These are phyloP conservation scores for Teratosphaeria epicoccoides DNA, from an alignment of 2,329 filamentous ascomycete genomes.

Conservation along the genomic window DNA sequence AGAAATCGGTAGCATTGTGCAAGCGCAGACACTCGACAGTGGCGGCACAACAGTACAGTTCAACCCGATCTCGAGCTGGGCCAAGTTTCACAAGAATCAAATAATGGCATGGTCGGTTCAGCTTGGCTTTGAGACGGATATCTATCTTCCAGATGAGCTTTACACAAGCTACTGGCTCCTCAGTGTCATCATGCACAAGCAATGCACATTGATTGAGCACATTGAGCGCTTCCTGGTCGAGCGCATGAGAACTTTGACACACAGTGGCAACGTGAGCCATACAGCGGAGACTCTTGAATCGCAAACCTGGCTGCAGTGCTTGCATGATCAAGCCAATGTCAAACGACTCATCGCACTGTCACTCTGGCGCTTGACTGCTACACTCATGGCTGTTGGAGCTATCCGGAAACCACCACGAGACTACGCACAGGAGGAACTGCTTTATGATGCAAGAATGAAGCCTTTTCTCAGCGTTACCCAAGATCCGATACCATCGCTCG, in stretches of 20 bases:
- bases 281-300: constrained; percentile 8
- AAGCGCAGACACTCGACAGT: not conserved
- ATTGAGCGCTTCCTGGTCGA: constrained; percentile 55
- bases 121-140: constrained; percentile 84
- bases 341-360: constrained; percentile 23
- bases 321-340: constrained; percentile 21
- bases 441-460: constrained; percentile 79
- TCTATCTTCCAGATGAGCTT: constrained; percentile 79
- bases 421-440: constrained; percentile 56
- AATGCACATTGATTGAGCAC: constrained; percentile 44
- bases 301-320: constrained; percentile 17
- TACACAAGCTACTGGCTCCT: constrained; percentile 71
- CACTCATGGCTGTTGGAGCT: constrained; percentile 48
- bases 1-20: constrained; percentile 6
- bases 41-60: constrained; percentile 29
- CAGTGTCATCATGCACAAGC: constrained; percentile 4
- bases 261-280: constrained; percentile 19
- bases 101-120: constrained; percentile 82
- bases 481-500: constrained; percentile 55
- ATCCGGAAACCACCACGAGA: constrained; percentile 45
- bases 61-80: constrained; percentile 76
- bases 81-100: constrained; percentile 78
- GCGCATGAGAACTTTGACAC: constrained; percentile 17
- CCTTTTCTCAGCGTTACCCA: constrained; percentile 62
- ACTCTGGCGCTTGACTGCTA: constrained; percentile 49